Evolutionary conservation across 805 yeast genomes (phyloP), one percentile per base, ranked within the genome.

Genomic region (Cyberlindnera veronae): DNA sequence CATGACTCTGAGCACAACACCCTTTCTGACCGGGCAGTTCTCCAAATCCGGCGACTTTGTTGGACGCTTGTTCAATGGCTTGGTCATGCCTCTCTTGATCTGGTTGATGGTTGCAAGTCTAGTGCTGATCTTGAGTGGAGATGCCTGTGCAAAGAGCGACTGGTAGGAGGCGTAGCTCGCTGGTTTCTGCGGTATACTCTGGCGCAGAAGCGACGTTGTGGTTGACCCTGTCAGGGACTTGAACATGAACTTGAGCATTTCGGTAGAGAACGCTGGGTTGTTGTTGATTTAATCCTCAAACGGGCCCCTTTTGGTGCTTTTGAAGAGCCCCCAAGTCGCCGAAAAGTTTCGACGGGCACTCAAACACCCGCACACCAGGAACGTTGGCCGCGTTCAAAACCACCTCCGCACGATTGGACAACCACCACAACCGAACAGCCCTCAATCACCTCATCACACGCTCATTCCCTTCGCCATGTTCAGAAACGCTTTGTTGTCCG

Each of bases 1-100:
- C 93, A 91, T 85, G 22, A 93, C 95, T 61, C 96, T 77, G 36
- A 90, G 69, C 10, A 93, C 95, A 5, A 93, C 98, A 28, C 97
- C 99, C 53, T 90, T 89, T 53, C 81, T 80, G 55, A 89, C 84
- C 2, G 99, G 99, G 50, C 82, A 77, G n/a, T 63, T 62, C 5
- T 81, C 82, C 44, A 93, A 76, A 64, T 88, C 95, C 6, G 97
- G 97, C 0, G 96, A 75, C 49, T 76, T 79, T 2, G 77, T 64
- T 6, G 67, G 60, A 50, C 69, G 68, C 34, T 61, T 63, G 45
- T 66, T 68, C 49, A 65, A 64, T 21, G 81, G 81, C 47, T 74
- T 75, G 29, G 62, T 67, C 21, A 79, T 76, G 10, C 93, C 93
- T 54, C 79, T 74, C 55, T 78, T 79, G 41, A 82, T 74, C 62